Evolutionary conservation across 2,329 filamentous ascomycete species (phyloP).

Genomic region (Metarhizium humberi): DNA sequence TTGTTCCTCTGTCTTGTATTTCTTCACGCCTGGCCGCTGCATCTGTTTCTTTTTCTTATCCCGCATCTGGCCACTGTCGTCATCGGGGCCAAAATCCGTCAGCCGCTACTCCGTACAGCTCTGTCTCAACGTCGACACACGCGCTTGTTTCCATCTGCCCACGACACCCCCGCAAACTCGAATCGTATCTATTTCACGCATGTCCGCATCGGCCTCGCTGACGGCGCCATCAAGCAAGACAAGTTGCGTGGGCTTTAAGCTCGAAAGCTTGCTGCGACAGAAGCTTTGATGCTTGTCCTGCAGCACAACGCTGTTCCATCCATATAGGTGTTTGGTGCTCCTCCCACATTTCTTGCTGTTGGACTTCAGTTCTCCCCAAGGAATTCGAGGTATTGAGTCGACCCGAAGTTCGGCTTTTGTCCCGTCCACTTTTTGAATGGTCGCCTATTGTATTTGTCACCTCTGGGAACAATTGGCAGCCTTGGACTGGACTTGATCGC

Average conservation of each 20-base stretch:
- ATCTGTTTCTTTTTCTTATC: not conserved
- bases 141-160: not conserved
- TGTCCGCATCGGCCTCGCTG: not conserved
- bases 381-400: not conserved
- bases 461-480: not conserved
- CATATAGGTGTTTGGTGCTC: not conserved
- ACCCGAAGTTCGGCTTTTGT: not conserved
- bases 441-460: not conserved
- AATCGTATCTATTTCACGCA: not conserved
- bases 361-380: not conserved
- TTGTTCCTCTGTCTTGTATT: not conserved
- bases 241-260: not conserved
- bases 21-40: not conserved
- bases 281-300: not conserved
- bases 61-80: constrained; percentile 1
- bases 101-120: not conserved
- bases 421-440: not conserved
- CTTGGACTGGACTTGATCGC: not conserved
- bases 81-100: not conserved
- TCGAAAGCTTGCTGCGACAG: not conserved
- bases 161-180: not conserved
- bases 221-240: not conserved
- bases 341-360: not conserved
- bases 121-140: not conserved
- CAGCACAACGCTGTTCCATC: not conserved